A percentile compares a stretch with the other conserved stretches of the same genome.
phyloP scores from a whole-genome alignment of 768 basidiomycete genomes.

The Gelatoporia subvermispora region DNA sequence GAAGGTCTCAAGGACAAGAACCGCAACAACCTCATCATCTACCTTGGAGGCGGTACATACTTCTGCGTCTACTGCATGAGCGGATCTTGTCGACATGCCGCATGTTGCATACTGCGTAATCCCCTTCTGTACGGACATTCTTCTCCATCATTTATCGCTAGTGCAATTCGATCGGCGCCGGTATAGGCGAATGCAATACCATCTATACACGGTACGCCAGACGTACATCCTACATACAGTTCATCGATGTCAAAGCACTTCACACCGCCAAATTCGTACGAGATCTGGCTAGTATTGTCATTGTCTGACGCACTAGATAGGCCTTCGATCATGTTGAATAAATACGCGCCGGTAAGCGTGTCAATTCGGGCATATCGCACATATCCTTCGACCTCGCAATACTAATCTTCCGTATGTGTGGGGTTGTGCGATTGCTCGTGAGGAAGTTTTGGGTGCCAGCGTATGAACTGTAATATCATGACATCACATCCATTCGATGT shows the following conservation, averaged over 20 bases:
- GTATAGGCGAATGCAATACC: constrained; percentile 73
- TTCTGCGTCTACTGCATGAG: neutral
- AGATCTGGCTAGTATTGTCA: constrained; percentile 28
- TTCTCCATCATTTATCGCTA: too few species aligned
- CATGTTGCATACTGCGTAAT: neutral
- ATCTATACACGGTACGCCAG: constrained; percentile 53
- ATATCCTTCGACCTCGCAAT: too few species aligned
- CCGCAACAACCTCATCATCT: constrained; percentile 88
- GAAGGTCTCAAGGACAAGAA: constrained; percentile 98
- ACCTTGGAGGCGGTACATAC: constrained; percentile 62
- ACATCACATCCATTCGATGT: too few species aligned
- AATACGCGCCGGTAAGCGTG: too few species aligned
- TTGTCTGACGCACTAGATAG: too few species aligned
- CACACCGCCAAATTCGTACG: constrained; percentile 20
- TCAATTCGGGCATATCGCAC: too few species aligned
- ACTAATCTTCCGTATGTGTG: too few species aligned
- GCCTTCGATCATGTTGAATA: too few species aligned
- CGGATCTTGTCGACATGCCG: neutral
- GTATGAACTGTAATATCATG: too few species aligned
- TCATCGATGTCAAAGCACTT: constrained; percentile 1
- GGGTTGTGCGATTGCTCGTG: too few species aligned
- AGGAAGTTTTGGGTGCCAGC: too few species aligned
- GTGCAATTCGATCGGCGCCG: constrained; percentile 56
- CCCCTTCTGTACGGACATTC: too few species aligned
- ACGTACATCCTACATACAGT: constrained; percentile 29